These are phyloP conservation scores for Saccharum officinarum DNA, from an alignment of 176 grass and related monocot species.

Conservation along the genomic window DNA sequence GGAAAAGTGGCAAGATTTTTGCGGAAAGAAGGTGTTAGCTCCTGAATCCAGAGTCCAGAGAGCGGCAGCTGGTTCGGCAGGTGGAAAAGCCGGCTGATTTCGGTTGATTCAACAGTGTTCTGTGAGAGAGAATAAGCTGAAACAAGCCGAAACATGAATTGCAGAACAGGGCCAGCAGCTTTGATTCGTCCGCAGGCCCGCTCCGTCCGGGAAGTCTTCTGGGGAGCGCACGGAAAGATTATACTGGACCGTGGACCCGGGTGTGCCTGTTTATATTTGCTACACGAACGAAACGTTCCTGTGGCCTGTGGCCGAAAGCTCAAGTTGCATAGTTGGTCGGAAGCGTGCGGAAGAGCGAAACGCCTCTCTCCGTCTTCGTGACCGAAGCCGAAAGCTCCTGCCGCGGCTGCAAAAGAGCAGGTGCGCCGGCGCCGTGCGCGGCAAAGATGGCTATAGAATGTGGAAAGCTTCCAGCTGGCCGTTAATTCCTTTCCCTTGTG, in stretches of 20 bases:
- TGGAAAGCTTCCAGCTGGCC: neutral
- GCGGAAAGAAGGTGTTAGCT: neutral
- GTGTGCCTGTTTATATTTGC: neutral
- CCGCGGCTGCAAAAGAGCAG: neutral
- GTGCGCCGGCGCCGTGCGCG: too few species aligned
- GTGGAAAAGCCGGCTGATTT: too few species aligned
- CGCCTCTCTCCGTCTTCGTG: neutral
- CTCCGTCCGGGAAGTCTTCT: neutral
- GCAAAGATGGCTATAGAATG: neutral
- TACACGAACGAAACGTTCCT: neutral
- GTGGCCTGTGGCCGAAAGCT: neutral
- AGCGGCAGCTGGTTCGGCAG: too few species aligned
- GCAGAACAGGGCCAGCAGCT: too few species aligned
- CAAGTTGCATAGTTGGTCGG: neutral
- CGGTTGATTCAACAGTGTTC: too few species aligned
- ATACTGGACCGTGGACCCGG: too few species aligned
- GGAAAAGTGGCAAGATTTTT: constrained; percentile 20
- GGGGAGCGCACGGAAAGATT: constrained; percentile 13
- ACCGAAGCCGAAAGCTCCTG: neutral
- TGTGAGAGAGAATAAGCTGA: too few species aligned
- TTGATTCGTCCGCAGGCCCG: constrained; percentile 1
- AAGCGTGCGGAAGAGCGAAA: neutral
- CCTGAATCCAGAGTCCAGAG: neutral
- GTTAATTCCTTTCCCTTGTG: neutral
- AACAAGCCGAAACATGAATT: too few species aligned